These are phyloP conservation scores for Fusarium ramigenum DNA, from an alignment of 2,329 filamentous ascomycete genomes.

Conservation along the genomic window DNA sequence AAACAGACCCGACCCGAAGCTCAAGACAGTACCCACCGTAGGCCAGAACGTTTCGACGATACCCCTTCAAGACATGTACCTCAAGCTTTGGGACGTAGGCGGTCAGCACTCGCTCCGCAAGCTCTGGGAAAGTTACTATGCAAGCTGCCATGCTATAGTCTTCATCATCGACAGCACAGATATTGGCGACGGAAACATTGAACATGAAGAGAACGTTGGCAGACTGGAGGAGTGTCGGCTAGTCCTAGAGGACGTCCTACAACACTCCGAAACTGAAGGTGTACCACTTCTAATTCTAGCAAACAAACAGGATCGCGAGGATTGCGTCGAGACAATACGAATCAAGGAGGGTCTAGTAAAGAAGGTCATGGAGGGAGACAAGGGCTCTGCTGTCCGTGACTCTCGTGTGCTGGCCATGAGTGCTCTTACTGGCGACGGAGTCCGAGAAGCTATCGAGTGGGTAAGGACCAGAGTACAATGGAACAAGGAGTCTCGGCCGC, in stretches of 20 bases:
- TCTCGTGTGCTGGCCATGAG: slow-evolving; percentile 90
- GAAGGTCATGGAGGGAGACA: slow-evolving; percentile 94
- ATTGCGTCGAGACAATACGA: slow-evolving; percentile 95
- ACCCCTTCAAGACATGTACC: slow-evolving; percentile 90
- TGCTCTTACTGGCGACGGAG: slow-evolving; percentile 87
- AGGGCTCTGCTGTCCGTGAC: slow-evolving; percentile 85
- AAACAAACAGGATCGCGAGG: slow-evolving; percentile 97
- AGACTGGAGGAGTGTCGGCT: slow-evolving; percentile 87
- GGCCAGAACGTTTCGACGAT: slow-evolving; percentile 97
- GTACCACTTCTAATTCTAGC: slow-evolving; percentile 92
- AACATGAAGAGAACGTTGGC: slow-evolving; percentile 60
- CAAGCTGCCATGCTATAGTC: slow-evolving; percentile 92
- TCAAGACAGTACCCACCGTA: slow-evolving; percentile 93
- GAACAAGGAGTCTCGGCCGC: slow-evolving; percentile 93
- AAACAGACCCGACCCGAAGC: slow-evolving; percentile 69
- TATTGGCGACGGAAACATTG: slow-evolving; percentile 82
- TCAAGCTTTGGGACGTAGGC: slow-evolving; percentile 98
- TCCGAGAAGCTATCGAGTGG: slow-evolving; percentile 97
- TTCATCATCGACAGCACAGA: slow-evolving; percentile 98
- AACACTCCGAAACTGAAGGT: slow-evolving; percentile 86
- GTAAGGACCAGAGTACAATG: slow-evolving; percentile 89
- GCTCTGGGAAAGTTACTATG: slow-evolving; percentile 96
- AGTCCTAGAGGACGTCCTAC: slow-evolving; percentile 89
- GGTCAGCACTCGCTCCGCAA: slow-evolving; percentile 89
- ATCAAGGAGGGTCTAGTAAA: slow-evolving; percentile 98